Base-by-base conservation (phyloP, 805 yeast genomes). In the Teunomyces atbi region DNA sequence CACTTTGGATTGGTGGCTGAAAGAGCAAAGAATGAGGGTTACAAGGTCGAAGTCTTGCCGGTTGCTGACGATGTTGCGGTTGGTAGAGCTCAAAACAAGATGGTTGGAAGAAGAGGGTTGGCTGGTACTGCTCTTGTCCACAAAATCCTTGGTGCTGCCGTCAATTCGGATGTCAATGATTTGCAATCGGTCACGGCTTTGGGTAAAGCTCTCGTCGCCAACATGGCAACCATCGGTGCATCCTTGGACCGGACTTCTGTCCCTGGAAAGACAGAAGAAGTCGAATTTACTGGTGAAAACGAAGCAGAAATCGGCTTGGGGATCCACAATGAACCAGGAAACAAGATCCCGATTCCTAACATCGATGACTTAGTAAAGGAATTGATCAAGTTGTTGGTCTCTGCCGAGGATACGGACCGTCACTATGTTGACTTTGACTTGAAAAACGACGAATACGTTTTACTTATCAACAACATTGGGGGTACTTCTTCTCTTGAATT, bases 41-140 rank as follows among this genome's bases (percentile, higher is more conserved):
- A 78, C 51, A 73, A 79, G 33, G 84, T 85, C 27, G 90, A 86
- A 51, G 75, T 89, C 50, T 82, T 87, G 36, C 78, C 85, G 45
- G 91, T 91, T 23, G 86, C 89, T 38, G 98, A 91, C 61, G 98
- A 91, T 64, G 96, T 90, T 21, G 89, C 97, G 6, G 97, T 92
- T 38, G 96, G 96, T n/a, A 76, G 85, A 56, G 77, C 83, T 21
- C 91, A 90, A 60, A 92, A 94, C 60, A 90, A 89, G 16, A 79
- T 87, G 73, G 97, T 92, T 42, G 97, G 97, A 15, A 80, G 97
- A 69, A 79, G 98, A 68, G 98, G 96, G 26, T 74, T 91, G 46
- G 96, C 97, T 0, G 98, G 97, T 33, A 90, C 97, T 1, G 82
- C 85, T 0, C 65, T 91, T 12, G 89, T 89, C 26, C 97, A 91